Evolutionary conservation across 345 rosid genomes (phyloP).

Genomic region (Eucalyptus marginata): DNA sequence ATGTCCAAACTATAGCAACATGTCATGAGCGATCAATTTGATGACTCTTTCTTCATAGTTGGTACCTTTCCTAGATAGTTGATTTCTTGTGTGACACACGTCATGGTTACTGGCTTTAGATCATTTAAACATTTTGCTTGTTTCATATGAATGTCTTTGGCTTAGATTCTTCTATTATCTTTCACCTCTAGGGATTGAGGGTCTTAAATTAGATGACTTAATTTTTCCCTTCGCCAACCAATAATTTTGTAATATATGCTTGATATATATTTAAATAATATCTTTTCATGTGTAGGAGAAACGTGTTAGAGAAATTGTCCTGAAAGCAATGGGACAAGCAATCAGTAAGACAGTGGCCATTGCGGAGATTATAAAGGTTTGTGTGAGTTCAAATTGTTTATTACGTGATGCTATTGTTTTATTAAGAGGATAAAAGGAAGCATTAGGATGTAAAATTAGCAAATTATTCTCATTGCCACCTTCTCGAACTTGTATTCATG

Average conservation of each 20-base stretch:
- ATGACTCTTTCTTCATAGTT: not conserved
- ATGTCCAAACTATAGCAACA: not conserved
- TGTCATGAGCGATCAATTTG: not conserved
- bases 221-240: not conserved
- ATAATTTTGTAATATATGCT: not conserved
- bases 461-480: not conserved
- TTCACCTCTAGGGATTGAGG: not conserved
- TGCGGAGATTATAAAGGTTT: not conserved
- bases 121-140: not conserved
- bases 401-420: not conserved
- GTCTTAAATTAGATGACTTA: not conserved
- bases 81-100: not conserved
- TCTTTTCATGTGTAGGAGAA: not conserved
- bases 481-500: not conserved
- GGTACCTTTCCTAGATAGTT: not conserved
- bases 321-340: slow-evolving; percentile 6
- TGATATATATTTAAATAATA: not conserved
- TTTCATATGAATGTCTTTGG: not conserved
- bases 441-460: not conserved
- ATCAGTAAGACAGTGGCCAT: not conserved
- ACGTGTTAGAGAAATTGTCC: not conserved
- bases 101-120: not conserved
- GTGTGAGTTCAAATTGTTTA: not conserved
- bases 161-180: not conserved
- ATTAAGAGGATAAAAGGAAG: not conserved